Conservation (phyloP, 768 basidiomycete genomes). For the Panaeolus cyanescens region DNA sequence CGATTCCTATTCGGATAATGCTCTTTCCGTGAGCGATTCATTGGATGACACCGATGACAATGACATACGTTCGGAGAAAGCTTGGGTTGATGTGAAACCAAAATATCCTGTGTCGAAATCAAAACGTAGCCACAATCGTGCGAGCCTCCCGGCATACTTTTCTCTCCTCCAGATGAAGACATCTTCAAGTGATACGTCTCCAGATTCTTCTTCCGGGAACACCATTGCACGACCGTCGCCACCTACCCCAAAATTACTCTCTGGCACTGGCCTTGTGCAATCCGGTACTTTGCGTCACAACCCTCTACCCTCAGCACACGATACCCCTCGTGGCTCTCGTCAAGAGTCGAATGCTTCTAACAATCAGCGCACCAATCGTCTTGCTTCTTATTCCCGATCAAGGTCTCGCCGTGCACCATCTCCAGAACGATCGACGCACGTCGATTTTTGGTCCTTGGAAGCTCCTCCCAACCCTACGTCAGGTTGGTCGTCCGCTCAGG, state of each 20-base stretch:
- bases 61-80: conserved; percentile 25
- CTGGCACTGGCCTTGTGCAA: conserved; percentile 26
- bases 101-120: conserved; percentile 34
- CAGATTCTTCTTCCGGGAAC: conserved; percentile 47
- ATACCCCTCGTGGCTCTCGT: conserved; percentile 57
- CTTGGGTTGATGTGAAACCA: conserved; percentile 21
- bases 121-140: conserved; percentile 63
- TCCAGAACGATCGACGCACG: conserved; percentile 6
- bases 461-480: conserved; percentile 40
- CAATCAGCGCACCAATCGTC: conserved; percentile 31
- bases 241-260: conserved; percentile 58
- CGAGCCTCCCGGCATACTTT: conserved; percentile 76
- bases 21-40: conserved; percentile 39
- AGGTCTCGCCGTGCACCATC: conserved; percentile 31
- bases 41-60: conserved; percentile 32
- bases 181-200: conserved; percentile 35
- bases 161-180: conserved; percentile 63
- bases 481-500: conserved; percentile 47
- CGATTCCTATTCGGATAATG: conserved; percentile 42
- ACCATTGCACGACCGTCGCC: conserved; percentile 55
- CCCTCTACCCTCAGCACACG: conserved; percentile 31
- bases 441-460: conserved; percentile 12
- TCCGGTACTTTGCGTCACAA: conserved; percentile 8
- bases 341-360: conserved; percentile 36
- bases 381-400: conserved; percentile 43